Evolutionary conservation across 1,139 yeast species (phyloP), one percentile per base, ranked within the genome.

Genomic region (Yamadazyma atmosphaerica): DNA sequence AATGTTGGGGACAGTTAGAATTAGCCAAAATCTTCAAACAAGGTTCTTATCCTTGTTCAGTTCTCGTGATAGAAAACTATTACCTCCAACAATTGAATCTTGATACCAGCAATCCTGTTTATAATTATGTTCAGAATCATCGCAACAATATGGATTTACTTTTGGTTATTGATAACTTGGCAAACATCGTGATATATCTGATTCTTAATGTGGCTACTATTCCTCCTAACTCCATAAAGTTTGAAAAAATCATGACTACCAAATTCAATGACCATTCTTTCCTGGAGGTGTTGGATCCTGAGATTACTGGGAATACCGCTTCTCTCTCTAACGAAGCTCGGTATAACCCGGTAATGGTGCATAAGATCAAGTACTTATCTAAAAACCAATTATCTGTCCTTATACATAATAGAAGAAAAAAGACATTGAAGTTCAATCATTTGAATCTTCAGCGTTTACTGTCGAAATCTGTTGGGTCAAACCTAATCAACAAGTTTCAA

Each of bases 1-100:
- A 74, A 44, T 66, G 74, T 29, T 82, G 89, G 81, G 83, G 82
- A 0, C 60, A 72, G 2, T 49, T 83, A 12, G 74, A 79, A 46
- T 53, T 85, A 17, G 47, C 52, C 4, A 55, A 58, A 2, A 57
- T 58, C 25, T 6, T n/a, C 14, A 13, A 23, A 7, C 7, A 4
- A 11, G 41, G 32, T 3, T 34, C 39, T 23, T 38, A 35, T 17
- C 31, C 31, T 16, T 33, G 30, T 6, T 23, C 26, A 21, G 71
- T 77, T 3, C 56, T 76, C 8, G 54, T 86, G 1, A 58, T 86
- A 4, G 95, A 86, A 51, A 81, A 77, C 50, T 66, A 72, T 45
- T 63, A 76, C 24, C 40, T 61, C 7, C 50, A 50, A 21, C 33
- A 41, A 9, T 22, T 47, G 23, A 37, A 37, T 6, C 36, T 40